Evolutionary conservation across 2,329 filamentous ascomycete species (phyloP).

Genomic region (Stylonectria norvegica): DNA sequence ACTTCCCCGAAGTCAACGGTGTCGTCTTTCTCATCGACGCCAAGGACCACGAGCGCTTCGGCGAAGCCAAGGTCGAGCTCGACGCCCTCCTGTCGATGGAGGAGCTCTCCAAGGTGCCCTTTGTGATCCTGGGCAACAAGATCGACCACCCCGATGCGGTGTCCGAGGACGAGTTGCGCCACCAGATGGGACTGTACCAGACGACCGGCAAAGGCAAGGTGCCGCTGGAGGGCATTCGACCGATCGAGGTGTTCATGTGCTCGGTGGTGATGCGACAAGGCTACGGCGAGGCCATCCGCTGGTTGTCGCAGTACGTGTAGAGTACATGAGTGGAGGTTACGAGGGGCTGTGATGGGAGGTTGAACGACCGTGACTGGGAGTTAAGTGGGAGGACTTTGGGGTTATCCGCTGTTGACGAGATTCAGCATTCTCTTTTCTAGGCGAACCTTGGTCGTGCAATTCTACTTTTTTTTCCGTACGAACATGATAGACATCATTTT

Average conservation of each 20-base stretch:
- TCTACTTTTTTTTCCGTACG: no score
- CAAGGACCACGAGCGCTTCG: conserved; percentile 92
- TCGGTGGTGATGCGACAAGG: conserved; percentile 97
- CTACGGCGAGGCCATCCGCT: conserved; percentile 87
- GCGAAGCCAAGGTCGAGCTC: conserved; percentile 93
- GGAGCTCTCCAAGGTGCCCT: conserved; percentile 91
- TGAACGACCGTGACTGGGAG: conserved; percentile 16
- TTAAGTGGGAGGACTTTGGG: not conserved
- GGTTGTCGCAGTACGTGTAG: conserved; percentile 89
- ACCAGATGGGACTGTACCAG: conserved; percentile 90
- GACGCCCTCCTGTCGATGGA: conserved; percentile 96
- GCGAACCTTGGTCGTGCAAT: conserved; percentile 35
- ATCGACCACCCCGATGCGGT: conserved; percentile 97
- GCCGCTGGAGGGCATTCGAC: conserved; percentile 83
- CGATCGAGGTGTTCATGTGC: conserved; percentile 99
- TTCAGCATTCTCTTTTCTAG: conserved; percentile 35
- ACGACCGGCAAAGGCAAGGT: conserved; percentile 96
- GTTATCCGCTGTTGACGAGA: conserved; percentile 29
- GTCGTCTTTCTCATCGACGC: conserved; percentile 98
- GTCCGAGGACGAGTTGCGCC: conserved; percentile 90
- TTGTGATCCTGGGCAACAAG: conserved; percentile 97
- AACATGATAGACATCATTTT: no score
- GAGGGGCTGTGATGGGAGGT: conserved; percentile 12
- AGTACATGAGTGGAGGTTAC: conserved; percentile 26
- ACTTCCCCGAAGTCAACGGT: conserved; percentile 93